These are phyloP conservation scores for Apiotrichum brassicae DNA, from an alignment of 1,284 basidiomycete species.

Conservation along the genomic window DNA sequence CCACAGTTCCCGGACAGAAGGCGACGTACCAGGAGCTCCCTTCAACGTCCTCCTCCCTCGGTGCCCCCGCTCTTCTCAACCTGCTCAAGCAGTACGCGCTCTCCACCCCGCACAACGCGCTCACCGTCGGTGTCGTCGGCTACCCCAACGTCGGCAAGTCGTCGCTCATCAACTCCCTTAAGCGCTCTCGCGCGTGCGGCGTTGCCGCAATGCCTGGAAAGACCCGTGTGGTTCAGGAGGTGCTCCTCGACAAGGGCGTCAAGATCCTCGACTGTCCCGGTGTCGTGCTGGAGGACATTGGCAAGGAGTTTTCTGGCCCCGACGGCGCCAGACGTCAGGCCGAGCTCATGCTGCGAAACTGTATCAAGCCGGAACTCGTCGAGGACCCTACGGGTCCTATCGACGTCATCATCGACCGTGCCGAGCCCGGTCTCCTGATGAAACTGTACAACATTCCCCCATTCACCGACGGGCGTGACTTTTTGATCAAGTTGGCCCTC, in stretches of 20 bases:
- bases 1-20: constrained; percentile 44
- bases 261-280: constrained; percentile 93
- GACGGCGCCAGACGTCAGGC: constrained; percentile 55
- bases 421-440: constrained; percentile 61
- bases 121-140: constrained; percentile 90
- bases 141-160: constrained; percentile 98
- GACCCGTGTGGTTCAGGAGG: constrained; percentile 88
- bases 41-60: constrained; percentile 62
- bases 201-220: constrained; percentile 95
- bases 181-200: constrained; percentile 75
- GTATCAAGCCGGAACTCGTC: constrained; percentile 85
- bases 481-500: constrained; percentile 84
- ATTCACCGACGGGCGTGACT: constrained; percentile 68
- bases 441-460: constrained; percentile 74
- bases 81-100: constrained; percentile 84
- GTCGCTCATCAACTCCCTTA: constrained; percentile 88
- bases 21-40: constrained; percentile 36
- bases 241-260: constrained; percentile 87
- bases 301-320: constrained; percentile 53
- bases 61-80: constrained; percentile 61
- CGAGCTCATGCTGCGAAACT: constrained; percentile 80
- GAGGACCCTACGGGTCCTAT: constrained; percentile 85
- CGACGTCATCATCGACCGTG: constrained; percentile 72
- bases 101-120: constrained; percentile 59
- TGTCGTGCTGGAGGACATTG: constrained; percentile 63